Evolutionary conservation across 208 protist genomes (phyloP).

Genomic region (Crithidia bombi): DNA sequence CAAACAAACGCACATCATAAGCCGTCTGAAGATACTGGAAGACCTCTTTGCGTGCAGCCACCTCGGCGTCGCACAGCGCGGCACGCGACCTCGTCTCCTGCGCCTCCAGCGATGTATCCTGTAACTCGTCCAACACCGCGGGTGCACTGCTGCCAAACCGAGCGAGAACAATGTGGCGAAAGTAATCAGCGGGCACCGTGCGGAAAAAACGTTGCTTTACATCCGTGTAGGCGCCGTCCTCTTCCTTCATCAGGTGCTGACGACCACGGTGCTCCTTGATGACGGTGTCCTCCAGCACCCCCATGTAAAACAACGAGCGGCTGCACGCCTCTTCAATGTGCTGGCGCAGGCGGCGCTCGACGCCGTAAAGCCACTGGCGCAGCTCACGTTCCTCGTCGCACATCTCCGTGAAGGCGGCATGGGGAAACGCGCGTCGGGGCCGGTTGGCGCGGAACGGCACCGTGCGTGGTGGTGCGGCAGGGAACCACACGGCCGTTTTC

Average conservation of each 20-base stretch:
- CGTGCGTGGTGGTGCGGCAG: slow-evolving; percentile 30
- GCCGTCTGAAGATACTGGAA: slow-evolving; percentile 66
- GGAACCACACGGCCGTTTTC: slow-evolving; percentile 64
- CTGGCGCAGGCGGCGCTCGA: slow-evolving; percentile 56
- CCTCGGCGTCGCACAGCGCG: slow-evolving; percentile 42
- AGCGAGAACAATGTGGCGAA: slow-evolving; percentile 49
- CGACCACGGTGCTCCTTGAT: slow-evolving; percentile 42
- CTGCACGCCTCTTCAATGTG: slow-evolving; percentile 57
- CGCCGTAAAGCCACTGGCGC: slow-evolving; percentile 63
- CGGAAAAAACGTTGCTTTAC: slow-evolving; percentile 60
- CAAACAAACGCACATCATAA: slow-evolving; percentile 64
- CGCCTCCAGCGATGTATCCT: slow-evolving; percentile 49
- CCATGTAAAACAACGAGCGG: slow-evolving; percentile 52
- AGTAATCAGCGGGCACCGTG: slow-evolving; percentile 65
- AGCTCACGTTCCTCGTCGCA: slow-evolving; percentile 70
- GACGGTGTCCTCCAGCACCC: slow-evolving; percentile 42
- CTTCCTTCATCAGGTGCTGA: slow-evolving; percentile 54
- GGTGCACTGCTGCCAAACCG: slow-evolving; percentile 40
- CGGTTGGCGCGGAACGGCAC: slow-evolving; percentile 37
- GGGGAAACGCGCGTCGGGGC: slow-evolving; percentile 49
- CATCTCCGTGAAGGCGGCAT: slow-evolving; percentile 49
- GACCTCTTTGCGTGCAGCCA: slow-evolving; percentile 35
- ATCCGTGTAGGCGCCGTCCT: slow-evolving; percentile 42
- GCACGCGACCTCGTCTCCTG: slow-evolving; percentile 38
- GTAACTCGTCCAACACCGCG: not conserved